Conservation (phyloP, 306 rosid genomes). For the Fagus crenata region DNA sequence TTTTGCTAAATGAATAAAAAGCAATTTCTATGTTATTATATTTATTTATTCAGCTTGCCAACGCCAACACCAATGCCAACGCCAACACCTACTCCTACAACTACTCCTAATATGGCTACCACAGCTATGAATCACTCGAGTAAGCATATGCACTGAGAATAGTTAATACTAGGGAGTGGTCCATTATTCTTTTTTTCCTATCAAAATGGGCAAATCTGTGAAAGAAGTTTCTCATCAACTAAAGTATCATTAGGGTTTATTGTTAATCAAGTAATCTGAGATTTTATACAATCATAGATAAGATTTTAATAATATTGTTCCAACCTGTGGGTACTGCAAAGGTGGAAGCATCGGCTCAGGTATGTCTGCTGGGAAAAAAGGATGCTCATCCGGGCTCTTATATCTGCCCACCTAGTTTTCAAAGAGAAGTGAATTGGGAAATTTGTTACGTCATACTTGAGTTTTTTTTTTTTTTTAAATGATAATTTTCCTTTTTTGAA, state of each 20-base stretch:
- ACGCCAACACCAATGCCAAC: not conserved
- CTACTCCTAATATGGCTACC: not conserved
- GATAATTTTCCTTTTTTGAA: not conserved
- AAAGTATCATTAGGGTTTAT: not conserved
- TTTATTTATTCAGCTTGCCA: not conserved
- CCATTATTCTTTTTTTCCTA: conserved; percentile 1
- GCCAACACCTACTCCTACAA: not conserved
- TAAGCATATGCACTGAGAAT: not conserved
- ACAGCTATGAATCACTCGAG: not conserved
- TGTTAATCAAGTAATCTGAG: conserved; percentile 14
- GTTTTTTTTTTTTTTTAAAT: conserved; percentile 11
- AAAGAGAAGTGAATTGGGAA: conserved; percentile 27
- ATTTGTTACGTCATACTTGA: not conserved
- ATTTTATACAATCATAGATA: conserved; percentile 1
- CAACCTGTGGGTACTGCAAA: conserved; percentile 64
- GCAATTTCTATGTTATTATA: too few relatives aligned
- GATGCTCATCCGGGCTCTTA: conserved; percentile 63
- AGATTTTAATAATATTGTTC: not conserved
- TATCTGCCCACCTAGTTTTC: conserved; percentile 65
- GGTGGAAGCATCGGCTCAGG: conserved; percentile 63
- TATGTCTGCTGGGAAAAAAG: conserved; percentile 49
- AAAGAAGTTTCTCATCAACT: not conserved
- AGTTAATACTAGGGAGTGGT: not conserved
- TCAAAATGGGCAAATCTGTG: conserved; percentile 4
- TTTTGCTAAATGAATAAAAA: too few relatives aligned